Base-by-base conservation (phyloP, 495 filamentous ascomycete genomes). In the Penicillium angulare region DNA sequence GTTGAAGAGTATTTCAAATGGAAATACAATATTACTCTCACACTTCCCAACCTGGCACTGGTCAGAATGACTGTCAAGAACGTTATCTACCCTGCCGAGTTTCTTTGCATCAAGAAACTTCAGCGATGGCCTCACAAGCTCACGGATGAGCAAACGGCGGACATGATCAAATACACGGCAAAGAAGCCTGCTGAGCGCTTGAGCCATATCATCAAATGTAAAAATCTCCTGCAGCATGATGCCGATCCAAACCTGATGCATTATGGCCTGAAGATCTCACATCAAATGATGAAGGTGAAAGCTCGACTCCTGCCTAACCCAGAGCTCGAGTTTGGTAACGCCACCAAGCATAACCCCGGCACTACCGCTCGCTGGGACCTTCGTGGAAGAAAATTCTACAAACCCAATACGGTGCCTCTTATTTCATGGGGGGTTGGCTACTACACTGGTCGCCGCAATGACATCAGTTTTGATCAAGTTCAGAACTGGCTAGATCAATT, bases 121-220 rank as follows among this genome's bases (percentile, higher is more conserved):
- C 89, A 96, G 69, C 81, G 85, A 0, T 98, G 91, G 66, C 75
- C 77, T 1, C 88, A 72, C 71, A 97, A 95, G 75, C 72, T 97
- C 2, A 81, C 82, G 52, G 80, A 87, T 15, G 58, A 52, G 1
- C 65, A 79, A 76, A 93, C 90, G 0, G 64, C 79, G 0, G 60
- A 79, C 7, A 97, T 98, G 92, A 95, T 98, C 69, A 90, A 86
- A 62, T 89, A 88, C 64, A 90, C 91, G 2, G 84, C 82, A 4
- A 75, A 75, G 21, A 77, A 81, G 2, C 93, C 93, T 0, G 34
- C 52, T 0, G 58, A 83, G 21, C 88, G 92, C 16, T 75, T 80
- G 57, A 43, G 56, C 0, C 75, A 84, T 12, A 86, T 97, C 44
- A 53, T 77, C 24, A 64, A 78, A n/a, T 86, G 85, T 17, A 78